These are phyloP conservation scores for Omphalotus olearius DNA, from an alignment of 1,284 basidiomycete genomes.

Conservation along the genomic window DNA sequence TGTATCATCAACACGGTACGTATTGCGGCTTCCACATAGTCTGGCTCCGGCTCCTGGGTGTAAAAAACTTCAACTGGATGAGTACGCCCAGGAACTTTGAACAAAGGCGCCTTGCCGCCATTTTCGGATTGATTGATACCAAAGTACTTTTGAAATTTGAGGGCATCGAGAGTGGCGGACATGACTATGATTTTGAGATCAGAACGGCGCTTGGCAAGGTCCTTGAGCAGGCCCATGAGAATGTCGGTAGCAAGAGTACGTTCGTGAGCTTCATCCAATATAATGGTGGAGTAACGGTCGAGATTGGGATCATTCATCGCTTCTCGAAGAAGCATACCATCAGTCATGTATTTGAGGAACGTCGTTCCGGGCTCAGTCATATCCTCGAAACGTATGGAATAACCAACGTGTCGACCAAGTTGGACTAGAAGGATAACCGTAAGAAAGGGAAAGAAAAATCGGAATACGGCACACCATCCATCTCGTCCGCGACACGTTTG, in stretches of 20 bases:
- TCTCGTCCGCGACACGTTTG: conserved; percentile 97
- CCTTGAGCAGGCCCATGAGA: conserved; percentile 88
- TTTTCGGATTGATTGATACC: conserved; percentile 42
- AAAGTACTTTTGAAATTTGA: conserved; percentile 98
- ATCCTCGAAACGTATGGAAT: conserved; percentile 98
- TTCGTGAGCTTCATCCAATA: conserved; percentile 99
- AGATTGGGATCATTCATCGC: conserved; percentile 96
- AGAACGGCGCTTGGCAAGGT: conserved; percentile 73
- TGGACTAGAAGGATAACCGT: conserved; percentile 50
- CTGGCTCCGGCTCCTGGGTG: conserved; percentile 92
- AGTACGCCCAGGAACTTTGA: conserved; percentile 95
- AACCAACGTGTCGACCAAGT: conserved; percentile 93
- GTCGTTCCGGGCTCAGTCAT: conserved; percentile 91
- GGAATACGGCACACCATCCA: conserved; percentile 71
- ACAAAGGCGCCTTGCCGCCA: conserved; percentile 68
- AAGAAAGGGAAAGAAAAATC: background rate
- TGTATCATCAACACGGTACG: conserved; percentile 98
- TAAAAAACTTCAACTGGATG: conserved; percentile 98
- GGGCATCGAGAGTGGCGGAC: conserved; percentile 96
- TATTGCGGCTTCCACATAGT: conserved; percentile 97
- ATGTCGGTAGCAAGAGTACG: conserved; percentile 98
- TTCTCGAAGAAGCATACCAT: conserved; percentile 96
- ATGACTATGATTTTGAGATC: conserved; percentile 99
- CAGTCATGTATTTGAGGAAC: conserved; percentile 98
- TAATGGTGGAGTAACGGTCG: conserved; percentile 91